A percentile compares a stretch with the other conserved stretches of the same genome.
Evolutionary conservation across 805 yeast genomes (phyloP).

Genomic region (Cyberlindnera maclurae): DNA sequence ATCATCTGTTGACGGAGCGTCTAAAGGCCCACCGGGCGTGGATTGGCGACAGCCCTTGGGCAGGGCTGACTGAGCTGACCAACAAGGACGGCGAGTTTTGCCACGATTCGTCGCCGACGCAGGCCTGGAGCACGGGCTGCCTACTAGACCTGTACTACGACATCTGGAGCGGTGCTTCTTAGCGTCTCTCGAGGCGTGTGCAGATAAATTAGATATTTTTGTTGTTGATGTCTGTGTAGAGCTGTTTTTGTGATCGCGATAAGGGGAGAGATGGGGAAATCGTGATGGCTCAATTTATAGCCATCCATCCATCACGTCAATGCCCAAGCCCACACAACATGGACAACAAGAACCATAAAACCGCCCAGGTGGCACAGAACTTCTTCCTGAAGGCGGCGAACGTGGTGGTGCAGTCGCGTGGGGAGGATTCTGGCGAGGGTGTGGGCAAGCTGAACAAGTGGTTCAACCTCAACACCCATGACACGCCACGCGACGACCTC

Average conservation of each 20-base stretch:
- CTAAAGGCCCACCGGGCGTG: conserved; percentile 59
- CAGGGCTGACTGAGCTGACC: conserved; percentile 88
- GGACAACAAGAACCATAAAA: conserved; percentile 16
- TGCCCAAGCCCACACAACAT: not conserved
- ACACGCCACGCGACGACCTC: conserved; percentile 45
- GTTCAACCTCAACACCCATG: conserved; percentile 49
- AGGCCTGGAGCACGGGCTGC: conserved; percentile 94
- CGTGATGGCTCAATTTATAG: too few species aligned
- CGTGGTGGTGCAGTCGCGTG: conserved; percentile 43
- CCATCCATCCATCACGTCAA: not conserved
- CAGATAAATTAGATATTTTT: not conserved
- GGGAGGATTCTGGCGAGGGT: conserved; percentile 1
- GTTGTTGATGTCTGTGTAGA: not conserved
- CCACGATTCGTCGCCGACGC: conserved; percentile 86
- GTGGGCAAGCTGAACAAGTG: conserved; percentile 43
- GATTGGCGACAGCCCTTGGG: conserved; percentile 79
- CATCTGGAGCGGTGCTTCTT: conserved; percentile 30
- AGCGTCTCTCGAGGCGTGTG: not conserved
- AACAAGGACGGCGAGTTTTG: conserved; percentile 82
- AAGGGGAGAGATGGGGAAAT: too few species aligned
- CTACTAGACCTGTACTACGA: conserved; percentile 74
- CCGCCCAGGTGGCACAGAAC: conserved; percentile 30
- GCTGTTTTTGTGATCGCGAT: not conserved
- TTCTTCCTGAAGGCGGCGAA: conserved; percentile 61
- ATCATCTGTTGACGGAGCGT: conserved; percentile 53